A percentile compares a stretch with the other conserved stretches of the same genome.
phyloP scores from a whole-genome alignment of 1,284 basidiomycete genomes.

The Hortiboletus rubellus region DNA sequence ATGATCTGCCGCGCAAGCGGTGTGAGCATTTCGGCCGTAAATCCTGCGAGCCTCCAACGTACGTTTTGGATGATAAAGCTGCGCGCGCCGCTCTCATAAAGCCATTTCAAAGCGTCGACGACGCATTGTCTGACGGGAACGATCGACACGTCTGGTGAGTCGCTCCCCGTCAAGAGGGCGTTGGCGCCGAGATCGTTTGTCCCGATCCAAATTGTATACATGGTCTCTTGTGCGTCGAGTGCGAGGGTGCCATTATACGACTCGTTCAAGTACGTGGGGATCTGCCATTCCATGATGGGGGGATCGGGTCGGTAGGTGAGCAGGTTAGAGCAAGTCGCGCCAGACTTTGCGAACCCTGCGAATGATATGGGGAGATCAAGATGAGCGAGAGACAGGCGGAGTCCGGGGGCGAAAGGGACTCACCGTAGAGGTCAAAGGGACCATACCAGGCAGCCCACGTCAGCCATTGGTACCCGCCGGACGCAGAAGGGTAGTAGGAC shows the following conservation, averaged over 20 bases:
- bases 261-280: slow-evolving; percentile 40
- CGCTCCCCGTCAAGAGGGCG: slow-evolving; percentile 41
- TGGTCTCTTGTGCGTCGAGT: slow-evolving; percentile 38
- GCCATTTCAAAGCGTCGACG: slow-evolving; percentile 40
- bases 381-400: background rate
- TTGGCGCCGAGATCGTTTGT: slow-evolving; percentile 48
- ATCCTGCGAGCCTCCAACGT: background rate
- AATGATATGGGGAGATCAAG: no score
- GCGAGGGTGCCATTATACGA: slow-evolving; percentile 24
- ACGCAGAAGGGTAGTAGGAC: slow-evolving; percentile 33
- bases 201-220: slow-evolving; percentile 54
- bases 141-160: slow-evolving; percentile 40
- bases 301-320: slow-evolving; percentile 42
- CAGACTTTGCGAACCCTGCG: slow-evolving; percentile 40
- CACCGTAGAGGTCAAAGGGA: slow-evolving; percentile 39
- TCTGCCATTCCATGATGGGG: slow-evolving; percentile 38
- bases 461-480: slow-evolving; percentile 45
- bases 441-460: slow-evolving; percentile 43
- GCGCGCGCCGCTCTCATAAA: slow-evolving; percentile 45
- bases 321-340: slow-evolving; percentile 46
- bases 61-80: slow-evolving; percentile 52
- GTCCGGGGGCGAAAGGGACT: background rate
- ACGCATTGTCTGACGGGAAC: slow-evolving; percentile 44
- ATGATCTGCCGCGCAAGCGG: slow-evolving; percentile 40
- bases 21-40: no score